Evolutionary conservation across 805 yeast species (phyloP), one percentile per base, ranked within the genome.

Genomic region (Isabelozyma rhagii): DNA sequence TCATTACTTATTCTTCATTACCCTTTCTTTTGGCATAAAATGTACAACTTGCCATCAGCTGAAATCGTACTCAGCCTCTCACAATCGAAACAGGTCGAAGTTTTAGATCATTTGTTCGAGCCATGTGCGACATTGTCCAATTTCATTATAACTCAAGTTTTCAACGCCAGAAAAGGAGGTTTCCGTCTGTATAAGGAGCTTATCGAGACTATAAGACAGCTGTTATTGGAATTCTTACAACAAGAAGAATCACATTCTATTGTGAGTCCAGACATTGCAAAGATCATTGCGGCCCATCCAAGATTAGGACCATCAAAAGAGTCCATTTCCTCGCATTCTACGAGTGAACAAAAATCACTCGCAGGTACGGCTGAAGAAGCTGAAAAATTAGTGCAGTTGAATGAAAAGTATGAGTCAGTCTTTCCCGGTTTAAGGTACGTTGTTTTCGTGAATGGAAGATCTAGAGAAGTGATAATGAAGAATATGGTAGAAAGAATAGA

Each of bases 241-340:
- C 54, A 59, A 8, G 50, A 39, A 13, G 67, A 56, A 41, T 56
- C 58, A 46, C 55, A 50, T 51, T 59, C 57, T 17, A 51, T 44
- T 46, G 47, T 62, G 6, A 56, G 58, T 39, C 60, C 59, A 3
- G 59, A 62, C 15, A 63, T 79, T 10, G 59, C 75, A 42, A 69
- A 77, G 39, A 89, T 92, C 49, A 82, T 92, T n/a, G 84, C 89
- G 0, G 96, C 97, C 0, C 97, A 91, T 68, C 97, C 97, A 14
- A 74, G 97, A 49, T 71, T 91, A 14, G 97, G 97, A 0, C 88
- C 87, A 3, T 74, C 83, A 3, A 63, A 64, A 47, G 46, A 51
- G 10, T 56, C 57, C 43, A 72, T 89, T 29, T 85, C 89, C 7
- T 71, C 66, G 4, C 92, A 87, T 59, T 87, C 96, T 1, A 69